phyloP scores from a whole-genome alignment of 2,329 filamentous ascomycete genomes.

The Ophiocordyceps camponoti-saundersi region DNA sequence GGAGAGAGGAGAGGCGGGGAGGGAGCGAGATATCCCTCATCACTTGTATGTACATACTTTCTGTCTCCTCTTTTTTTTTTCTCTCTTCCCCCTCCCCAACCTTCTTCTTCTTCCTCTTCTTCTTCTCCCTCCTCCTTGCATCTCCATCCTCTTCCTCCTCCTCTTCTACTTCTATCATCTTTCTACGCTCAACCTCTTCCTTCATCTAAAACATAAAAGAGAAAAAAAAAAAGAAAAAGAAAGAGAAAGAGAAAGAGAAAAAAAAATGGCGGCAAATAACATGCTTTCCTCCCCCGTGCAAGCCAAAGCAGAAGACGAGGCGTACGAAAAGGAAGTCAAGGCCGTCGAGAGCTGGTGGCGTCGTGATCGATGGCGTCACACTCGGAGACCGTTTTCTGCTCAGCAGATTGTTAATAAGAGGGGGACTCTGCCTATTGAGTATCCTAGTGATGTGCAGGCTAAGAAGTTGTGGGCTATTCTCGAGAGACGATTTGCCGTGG shows the following conservation, averaged over 20 bases:
- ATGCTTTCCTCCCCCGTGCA: conserved; percentile 42
- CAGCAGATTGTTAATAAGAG: conserved; percentile 96
- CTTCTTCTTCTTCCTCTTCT: not conserved
- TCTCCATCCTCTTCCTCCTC: not conserved
- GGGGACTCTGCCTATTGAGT: conserved; percentile 77
- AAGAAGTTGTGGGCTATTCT: conserved; percentile 94
- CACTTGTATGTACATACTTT: no score
- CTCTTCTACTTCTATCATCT: not conserved
- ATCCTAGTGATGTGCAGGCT: conserved; percentile 72
- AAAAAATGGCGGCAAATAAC: conserved; percentile 41
- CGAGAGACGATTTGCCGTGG: conserved; percentile 54
- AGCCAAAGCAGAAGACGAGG: conserved; percentile 40
- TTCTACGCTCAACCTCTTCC: not conserved
- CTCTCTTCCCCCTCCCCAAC: not conserved
- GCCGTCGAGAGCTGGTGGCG: conserved; percentile 90
- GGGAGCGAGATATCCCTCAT: no score
- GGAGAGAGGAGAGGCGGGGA: no score
- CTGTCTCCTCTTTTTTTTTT: not conserved
- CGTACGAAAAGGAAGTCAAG: conserved; percentile 69
- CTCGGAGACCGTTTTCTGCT: conserved; percentile 81
- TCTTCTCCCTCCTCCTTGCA: not conserved
- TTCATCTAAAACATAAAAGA: conserved; percentile 1
- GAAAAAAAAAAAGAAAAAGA: not conserved
- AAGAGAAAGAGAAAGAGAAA: not conserved
- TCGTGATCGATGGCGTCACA: conserved; percentile 81